Conservation (phyloP, 495 filamentous ascomycete genomes). For the Echria macrotheca region DNA sequence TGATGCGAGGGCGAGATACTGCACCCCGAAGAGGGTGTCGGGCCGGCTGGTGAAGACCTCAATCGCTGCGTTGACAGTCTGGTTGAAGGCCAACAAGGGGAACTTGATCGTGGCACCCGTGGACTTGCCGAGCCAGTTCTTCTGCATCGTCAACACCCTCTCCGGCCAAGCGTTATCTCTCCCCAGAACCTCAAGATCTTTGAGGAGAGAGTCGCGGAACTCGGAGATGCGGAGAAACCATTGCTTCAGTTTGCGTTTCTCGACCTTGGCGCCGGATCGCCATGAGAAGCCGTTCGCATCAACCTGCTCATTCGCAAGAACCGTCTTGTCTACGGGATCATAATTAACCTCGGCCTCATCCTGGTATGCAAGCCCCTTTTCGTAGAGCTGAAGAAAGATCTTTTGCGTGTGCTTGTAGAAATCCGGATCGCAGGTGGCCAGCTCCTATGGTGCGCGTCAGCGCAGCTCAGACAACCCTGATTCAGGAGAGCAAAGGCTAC, state of each 20-base stretch:
- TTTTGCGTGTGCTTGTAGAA: conserved; percentile 88
- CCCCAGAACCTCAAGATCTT: conserved; percentile 62
- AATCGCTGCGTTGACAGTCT: conserved; percentile 41
- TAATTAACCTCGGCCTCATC: conserved; percentile 79
- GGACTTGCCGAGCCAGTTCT: conserved; percentile 83
- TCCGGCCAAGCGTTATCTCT: conserved; percentile 70
- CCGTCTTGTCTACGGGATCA: conserved; percentile 83
- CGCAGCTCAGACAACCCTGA: neutral
- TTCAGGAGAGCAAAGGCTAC: conserved; percentile 29
- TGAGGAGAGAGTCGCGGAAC: conserved; percentile 67
- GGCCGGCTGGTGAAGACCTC: conserved; percentile 78
- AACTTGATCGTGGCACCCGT: conserved; percentile 69
- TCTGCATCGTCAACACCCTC: conserved; percentile 74
- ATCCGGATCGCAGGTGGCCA: conserved; percentile 72
- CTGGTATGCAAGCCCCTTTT: conserved; percentile 71
- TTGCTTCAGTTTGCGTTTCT: conserved; percentile 73
- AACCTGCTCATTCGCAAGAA: conserved; percentile 88
- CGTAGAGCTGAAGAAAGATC: conserved; percentile 70
- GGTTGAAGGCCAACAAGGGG: conserved; percentile 39
- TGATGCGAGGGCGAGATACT: conserved; percentile 74
- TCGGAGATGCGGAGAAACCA: conserved; percentile 86
- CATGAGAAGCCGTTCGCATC: conserved; percentile 78
- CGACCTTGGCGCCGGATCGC: conserved; percentile 81
- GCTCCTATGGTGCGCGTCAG: conserved; percentile 51
- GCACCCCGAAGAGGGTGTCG: conserved; percentile 78